Base-by-base conservation (phyloP, 2,329 filamentous ascomycete species). In the Fusarium humuli region DNA sequence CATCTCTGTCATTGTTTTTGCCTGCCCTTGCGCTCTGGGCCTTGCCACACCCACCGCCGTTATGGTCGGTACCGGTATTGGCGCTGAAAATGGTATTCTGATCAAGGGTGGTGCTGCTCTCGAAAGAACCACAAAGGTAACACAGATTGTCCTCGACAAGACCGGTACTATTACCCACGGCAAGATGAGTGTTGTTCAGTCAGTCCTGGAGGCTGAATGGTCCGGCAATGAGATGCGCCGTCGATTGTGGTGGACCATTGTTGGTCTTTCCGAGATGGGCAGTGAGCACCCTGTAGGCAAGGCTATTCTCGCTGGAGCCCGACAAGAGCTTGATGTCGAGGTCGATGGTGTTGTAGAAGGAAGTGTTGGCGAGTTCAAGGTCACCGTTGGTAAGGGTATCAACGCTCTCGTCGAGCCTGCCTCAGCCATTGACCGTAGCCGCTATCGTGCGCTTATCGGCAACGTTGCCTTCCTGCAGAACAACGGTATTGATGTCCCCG, bases 21-120 rank as follows among this genome's bases (percentile, higher is more conserved):
- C 96, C 7, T 99, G 96, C 77, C 96, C 96, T 20, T 99, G 96
- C 77, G 96, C 96, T 2, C 88, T 99, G n/a, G 96, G 96, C 59
- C 87, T 99, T 20, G 94, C 94, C 25, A 98, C 96, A 3, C 96
- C 96, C 4, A 99, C 96, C 1, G 96, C 96, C 4, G 94, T 99
- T 78, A 98, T 99, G 96, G 96, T 99, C 30, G 96, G 96, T 45
- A 98, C 96, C n/a, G 96, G 96, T 63, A 90, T 98, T 32, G 96
- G 96, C 53, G 96, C 96, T 4, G 93, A 98, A 80, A 92, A 97
- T 73, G 96, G 96, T 25, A 99, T 99, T 73, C 85, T 99, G n/a
- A 94, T 98, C 79, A 99, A 99, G 82, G 95, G 96, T 57, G 96
- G 96, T 59, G 94, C 93, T 42, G 94, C 94, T 30, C 84, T 99